Conservation (phyloP, 1,284 basidiomycete species). For the Puccinia hordei region DNA sequence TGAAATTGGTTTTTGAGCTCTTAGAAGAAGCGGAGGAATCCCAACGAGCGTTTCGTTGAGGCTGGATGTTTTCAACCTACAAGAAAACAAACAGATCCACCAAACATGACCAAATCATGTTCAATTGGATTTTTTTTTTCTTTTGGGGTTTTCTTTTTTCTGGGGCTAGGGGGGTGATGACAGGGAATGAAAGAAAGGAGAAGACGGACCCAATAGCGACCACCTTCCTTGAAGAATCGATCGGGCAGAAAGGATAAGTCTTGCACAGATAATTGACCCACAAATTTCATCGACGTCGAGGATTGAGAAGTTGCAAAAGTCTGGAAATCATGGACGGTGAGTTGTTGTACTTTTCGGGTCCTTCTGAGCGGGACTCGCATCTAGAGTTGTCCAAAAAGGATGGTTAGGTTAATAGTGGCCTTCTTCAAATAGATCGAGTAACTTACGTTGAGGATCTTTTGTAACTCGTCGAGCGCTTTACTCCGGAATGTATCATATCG, state of each 20-base stretch:
- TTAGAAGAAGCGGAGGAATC: neutral
- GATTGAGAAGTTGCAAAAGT: neutral
- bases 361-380: constrained; percentile 13
- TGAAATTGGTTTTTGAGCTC: neutral
- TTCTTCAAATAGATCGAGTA: neutral
- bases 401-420: no score
- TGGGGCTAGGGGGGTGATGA: neutral
- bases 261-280: constrained; percentile 27
- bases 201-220: constrained; percentile 45
- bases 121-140: no score
- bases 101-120: neutral
- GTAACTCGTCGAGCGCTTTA: neutral
- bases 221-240: constrained; percentile 30
- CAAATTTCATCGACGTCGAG: neutral
- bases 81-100: neutral
- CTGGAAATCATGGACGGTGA: constrained; percentile 31
- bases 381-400: no score
- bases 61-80: constrained; percentile 41
- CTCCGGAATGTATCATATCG: constrained; percentile 22
- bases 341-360: neutral
- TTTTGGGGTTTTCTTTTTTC: no score
- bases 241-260: constrained; percentile 28
- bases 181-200: neutral
- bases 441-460: constrained; percentile 32
- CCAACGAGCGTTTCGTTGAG: constrained; percentile 24